Conservation (phyloP, 2,329 filamentous ascomycete species). For the Sporothrix variecibatus region DNA sequence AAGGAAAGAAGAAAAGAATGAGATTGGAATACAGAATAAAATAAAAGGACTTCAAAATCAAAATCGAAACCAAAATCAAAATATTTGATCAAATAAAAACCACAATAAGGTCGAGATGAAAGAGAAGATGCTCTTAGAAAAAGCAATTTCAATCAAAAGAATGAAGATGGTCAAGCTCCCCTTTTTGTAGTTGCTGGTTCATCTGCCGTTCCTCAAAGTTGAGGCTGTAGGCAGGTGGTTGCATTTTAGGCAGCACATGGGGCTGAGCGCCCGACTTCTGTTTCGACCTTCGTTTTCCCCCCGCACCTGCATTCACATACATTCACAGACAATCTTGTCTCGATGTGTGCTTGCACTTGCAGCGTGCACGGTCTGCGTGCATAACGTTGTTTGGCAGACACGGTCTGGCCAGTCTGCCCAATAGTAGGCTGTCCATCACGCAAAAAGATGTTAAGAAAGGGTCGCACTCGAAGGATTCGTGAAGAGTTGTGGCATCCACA, state of each 20-base stretch:
- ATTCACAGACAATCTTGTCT: neutral
- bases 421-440: neutral
- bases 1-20: neutral
- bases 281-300: neutral
- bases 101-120: neutral
- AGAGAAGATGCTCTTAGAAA: neutral
- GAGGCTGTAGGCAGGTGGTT: neutral
- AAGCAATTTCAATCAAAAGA: neutral
- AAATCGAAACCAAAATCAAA: neutral
- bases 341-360: too few species aligned
- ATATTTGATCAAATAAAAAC: neutral
- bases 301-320: neutral
- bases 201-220: neutral
- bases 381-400: neutral
- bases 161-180: neutral
- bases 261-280: neutral
- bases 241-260: conserved; percentile 11
- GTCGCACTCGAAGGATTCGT: neutral
- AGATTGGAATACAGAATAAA: neutral
- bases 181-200: neutral
- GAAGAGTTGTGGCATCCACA: neutral
- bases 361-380: neutral
- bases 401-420: neutral
- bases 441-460: neutral
- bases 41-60: neutral